These are phyloP conservation scores for Colletotrichum liaoningense DNA, from an alignment of 2,329 filamentous ascomycete genomes.

Conservation along the genomic window DNA sequence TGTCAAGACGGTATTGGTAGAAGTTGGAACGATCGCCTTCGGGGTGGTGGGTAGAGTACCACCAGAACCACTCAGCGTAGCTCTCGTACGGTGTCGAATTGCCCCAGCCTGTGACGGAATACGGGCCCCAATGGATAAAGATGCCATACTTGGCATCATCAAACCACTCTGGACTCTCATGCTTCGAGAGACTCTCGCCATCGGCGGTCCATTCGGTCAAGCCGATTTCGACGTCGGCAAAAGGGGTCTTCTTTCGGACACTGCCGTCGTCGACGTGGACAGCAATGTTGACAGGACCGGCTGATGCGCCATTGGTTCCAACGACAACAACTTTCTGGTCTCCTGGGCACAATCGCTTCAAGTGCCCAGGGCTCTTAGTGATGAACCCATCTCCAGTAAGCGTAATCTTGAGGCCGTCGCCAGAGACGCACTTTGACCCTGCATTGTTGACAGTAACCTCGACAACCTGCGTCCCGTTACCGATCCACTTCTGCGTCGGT, in stretches of 20 bases:
- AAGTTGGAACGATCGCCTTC: conserved; percentile 32
- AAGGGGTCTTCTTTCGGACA: conserved; percentile 28
- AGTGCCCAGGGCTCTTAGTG: conserved; percentile 51
- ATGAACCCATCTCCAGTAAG: conserved; percentile 52
- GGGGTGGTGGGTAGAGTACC: conserved; percentile 45
- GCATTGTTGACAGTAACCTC: conserved; percentile 53
- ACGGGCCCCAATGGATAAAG: conserved; percentile 70
- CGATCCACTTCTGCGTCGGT: conserved; percentile 56
- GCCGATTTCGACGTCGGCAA: conserved; percentile 45
- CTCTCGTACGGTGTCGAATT: conserved; percentile 52
- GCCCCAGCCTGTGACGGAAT: conserved; percentile 68
- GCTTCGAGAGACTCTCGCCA: conserved; percentile 48
- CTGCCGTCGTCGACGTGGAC: conserved; percentile 36
- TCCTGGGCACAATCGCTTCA: conserved; percentile 55
- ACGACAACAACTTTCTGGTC: conserved; percentile 54
- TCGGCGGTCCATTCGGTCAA: conserved; percentile 50
- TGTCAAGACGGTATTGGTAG: conserved; percentile 62
- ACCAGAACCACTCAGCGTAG: conserved; percentile 63
- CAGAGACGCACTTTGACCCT: conserved; percentile 48
- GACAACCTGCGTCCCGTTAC: conserved; percentile 50
- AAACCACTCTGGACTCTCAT: conserved; percentile 64
- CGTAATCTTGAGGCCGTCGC: conserved; percentile 41
- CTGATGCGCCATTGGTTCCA: conserved; percentile 46
- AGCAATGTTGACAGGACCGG: conserved; percentile 38
- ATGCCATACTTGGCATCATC: conserved; percentile 68